Base-by-base conservation (phyloP, 257 asterid species). In the Linaria vulgaris region DNA sequence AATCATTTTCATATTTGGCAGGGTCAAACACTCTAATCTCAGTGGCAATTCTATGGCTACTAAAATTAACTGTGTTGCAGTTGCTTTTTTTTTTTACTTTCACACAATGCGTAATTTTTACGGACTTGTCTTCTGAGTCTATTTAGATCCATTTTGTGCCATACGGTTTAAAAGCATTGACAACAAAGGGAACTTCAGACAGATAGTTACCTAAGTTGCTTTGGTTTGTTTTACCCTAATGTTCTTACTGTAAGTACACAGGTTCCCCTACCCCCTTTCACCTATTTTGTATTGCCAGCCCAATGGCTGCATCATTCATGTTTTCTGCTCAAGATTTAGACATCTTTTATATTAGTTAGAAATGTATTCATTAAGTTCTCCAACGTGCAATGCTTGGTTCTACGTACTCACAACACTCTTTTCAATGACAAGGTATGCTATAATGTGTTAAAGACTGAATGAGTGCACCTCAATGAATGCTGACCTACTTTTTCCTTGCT, bases 391-490 rank as follows among this genome's bases (percentile, higher is more conserved):
- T 19, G 41, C 43, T 44, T 12, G 3, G 25, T 22, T 23, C 52
- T 37, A 46, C 2, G 12, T 20, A 48, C 46, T 49, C 44, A 68
- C 25, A 20, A 34, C 41, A 48, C 55, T 27, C 48, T 17, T 39
- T 47, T 13, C 13, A 12, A 31, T 37, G 12, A 34, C 13, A 12
- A 31, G 23, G 7, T 16, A 19, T 50, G 34, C 20, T 23, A 12
- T 27, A 31, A 2, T 8, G 7, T 27, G 5, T 4, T 1, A 16
- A 24, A 27, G 11, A 12, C 11, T 6, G 0, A 25, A 59, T 60
- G 39, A 63, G 34, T 38, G 19, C 31, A 24, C 53, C 21, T 45
- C 58, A 27, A 15, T 71, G 63, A 43, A 41, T 59, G 62, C 69
- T 39, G 34, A 59, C 5, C 8, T 11, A 17, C 12, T 22, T 31